These are phyloP conservation scores for Saccharomycopsis crataegensis DNA, from an alignment of 1,139 yeast species.

Conservation along the genomic window DNA sequence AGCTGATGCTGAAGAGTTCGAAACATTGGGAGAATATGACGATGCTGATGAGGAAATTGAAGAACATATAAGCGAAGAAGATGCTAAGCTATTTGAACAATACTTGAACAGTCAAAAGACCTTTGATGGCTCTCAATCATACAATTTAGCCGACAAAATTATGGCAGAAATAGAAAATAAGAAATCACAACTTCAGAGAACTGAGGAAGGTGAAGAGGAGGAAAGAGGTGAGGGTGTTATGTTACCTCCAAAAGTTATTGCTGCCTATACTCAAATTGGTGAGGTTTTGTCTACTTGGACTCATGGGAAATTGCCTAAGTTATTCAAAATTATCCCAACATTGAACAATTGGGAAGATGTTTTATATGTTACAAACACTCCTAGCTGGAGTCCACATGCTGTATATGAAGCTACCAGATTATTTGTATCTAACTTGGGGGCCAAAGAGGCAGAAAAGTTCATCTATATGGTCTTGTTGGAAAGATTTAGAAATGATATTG, in stretches of 20 bases:
- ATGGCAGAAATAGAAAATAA: constrained; percentile 82
- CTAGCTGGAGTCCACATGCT: constrained; percentile 94
- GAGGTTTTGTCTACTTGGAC: constrained; percentile 83
- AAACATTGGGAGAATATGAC: constrained; percentile 22
- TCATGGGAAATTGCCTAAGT: constrained; percentile 91
- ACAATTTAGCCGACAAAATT: constrained; percentile 84
- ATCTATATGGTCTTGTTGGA: constrained; percentile 70
- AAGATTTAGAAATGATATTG: constrained; percentile 77
- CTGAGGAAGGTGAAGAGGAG: constrained; percentile 43
- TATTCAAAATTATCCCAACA: constrained; percentile 90
- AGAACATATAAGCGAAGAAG: constrained; percentile 25
- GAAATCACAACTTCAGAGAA: constrained; percentile 44
- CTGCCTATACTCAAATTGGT: constrained; percentile 89
- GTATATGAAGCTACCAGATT: constrained; percentile 91
- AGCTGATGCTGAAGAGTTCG: constrained; percentile 17
- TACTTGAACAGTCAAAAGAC: constrained; percentile 6
- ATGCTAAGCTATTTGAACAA: constrained; percentile 17
- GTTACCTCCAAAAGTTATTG: constrained; percentile 92
- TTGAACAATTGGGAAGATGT: constrained; percentile 94
- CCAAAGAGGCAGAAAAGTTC: constrained; percentile 84
- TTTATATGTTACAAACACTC: constrained; percentile 85
- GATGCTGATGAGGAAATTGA: constrained; percentile 25
- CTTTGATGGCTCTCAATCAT: constrained; percentile 31
- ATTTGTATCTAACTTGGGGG: constrained; percentile 82
- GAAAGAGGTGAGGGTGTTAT: constrained; percentile 43